Conservation (phyloP, 1,139 yeast species). For the Yamadazyma triangularis region DNA sequence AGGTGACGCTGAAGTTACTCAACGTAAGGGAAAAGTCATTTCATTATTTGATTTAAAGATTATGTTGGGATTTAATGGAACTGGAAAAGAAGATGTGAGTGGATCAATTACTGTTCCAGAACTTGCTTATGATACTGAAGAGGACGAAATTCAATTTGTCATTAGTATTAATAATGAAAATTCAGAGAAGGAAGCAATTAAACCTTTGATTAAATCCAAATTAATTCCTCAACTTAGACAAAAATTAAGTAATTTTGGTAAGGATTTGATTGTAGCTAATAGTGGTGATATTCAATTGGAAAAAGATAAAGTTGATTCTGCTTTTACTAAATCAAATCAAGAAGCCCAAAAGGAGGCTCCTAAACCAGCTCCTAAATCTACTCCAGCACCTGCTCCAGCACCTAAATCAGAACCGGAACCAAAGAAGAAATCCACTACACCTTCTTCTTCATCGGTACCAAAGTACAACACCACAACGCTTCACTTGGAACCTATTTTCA, state of each 20-base stretch:
- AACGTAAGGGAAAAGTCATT: constrained; percentile 94
- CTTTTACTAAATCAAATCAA: constrained; percentile 65
- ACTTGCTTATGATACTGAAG: constrained; percentile 88
- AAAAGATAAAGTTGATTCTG: constrained; percentile 61
- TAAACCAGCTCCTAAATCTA: constrained; percentile 9
- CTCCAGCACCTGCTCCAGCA: constrained; percentile 9
- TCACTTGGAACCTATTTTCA: constrained; percentile 74
- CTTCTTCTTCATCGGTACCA: constrained; percentile 32
- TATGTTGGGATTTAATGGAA: constrained; percentile 58
- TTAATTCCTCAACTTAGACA: constrained; percentile 68
- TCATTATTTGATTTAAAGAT: constrained; percentile 80
- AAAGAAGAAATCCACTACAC: constrained; percentile 12
- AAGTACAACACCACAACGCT: constrained; percentile 77
- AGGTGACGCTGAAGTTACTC: constrained; percentile 96
- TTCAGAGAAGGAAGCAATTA: constrained; percentile 46
- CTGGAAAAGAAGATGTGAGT: constrained; percentile 30
- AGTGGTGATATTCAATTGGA: constrained; percentile 83
- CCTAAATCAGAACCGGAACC: too few relatives aligned
- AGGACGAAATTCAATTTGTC: constrained; percentile 80
- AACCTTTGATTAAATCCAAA: constrained; percentile 49
- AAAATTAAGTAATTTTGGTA: constrained; percentile 61
- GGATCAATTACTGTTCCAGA: constrained; percentile 88
- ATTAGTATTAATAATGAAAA: constrained; percentile 63
- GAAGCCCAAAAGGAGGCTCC: constrained; percentile 13
- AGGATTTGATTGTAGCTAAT: constrained; percentile 67